Conservation (phyloP, 1,284 basidiomycete species). For the Volvariella surrecta region DNA sequence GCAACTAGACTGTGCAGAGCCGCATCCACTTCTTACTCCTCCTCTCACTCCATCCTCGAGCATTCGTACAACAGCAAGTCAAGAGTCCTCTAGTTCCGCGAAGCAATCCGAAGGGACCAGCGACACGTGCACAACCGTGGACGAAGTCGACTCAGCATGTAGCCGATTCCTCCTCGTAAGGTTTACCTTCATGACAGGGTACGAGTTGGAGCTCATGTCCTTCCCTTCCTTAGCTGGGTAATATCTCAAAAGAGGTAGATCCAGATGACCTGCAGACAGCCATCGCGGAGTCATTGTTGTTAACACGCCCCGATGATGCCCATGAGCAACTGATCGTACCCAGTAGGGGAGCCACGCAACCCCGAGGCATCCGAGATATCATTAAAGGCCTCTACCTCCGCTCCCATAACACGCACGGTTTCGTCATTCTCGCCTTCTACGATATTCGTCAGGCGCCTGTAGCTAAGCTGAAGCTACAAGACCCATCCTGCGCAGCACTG, state of each 20-base stretch:
- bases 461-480: slow-evolving; percentile 32
- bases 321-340: not conserved
- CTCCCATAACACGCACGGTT: slow-evolving; percentile 36
- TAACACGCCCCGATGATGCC: not conserved
- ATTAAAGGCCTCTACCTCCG: slow-evolving; percentile 21
- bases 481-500: slow-evolving; percentile 16
- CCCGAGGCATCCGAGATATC: slow-evolving; percentile 12
- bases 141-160: slow-evolving; percentile 16
- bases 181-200: slow-evolving; percentile 2
- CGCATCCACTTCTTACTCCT: slow-evolving; percentile 39
- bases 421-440: slow-evolving; percentile 53
- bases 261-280: slow-evolving; percentile 24
- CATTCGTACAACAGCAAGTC: slow-evolving; percentile 24
- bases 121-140: slow-evolving; percentile 11
- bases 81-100: slow-evolving; percentile 14
- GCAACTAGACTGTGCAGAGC: slow-evolving; percentile 17
- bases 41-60: slow-evolving; percentile 48
- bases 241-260: slow-evolving; percentile 9
- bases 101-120: slow-evolving; percentile 6
- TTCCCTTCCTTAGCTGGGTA: slow-evolving; percentile 15
- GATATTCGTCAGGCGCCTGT: slow-evolving; percentile 47
- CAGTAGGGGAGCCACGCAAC: slow-evolving; percentile 15
- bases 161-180: slow-evolving; percentile 39
- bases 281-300: slow-evolving; percentile 16
- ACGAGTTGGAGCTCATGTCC: not conserved